Evolutionary conservation across 768 basidiomycete genomes (phyloP), one percentile per base, ranked within the genome.

Genomic region (Boletus rubropictus): DNA sequence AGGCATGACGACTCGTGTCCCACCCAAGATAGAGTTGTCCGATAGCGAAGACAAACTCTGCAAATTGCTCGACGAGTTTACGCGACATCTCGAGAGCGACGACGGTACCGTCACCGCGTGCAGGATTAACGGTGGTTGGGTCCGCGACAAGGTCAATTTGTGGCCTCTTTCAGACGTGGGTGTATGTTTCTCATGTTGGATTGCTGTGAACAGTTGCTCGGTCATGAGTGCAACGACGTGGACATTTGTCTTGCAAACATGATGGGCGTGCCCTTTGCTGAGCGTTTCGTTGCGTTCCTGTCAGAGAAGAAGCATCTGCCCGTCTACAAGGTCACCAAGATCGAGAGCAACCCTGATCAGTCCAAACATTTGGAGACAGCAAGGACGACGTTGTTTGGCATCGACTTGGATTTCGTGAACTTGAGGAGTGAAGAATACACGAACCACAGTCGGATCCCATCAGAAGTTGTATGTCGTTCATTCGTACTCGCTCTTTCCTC

Each of bases 321-420:
- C 1, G 57, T 70, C 2, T 63, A 67, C 14, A 79, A 80, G 58
- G 79, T 95, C 40, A 79, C 85, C 18, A 90, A 84, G 62, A 89
- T 99, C 49, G 89, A 89, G 48, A 82, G 84, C 50, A 98, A 98
- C 61, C 95, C 96, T 0, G 92, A 93, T 34, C 95, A 98, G 69
- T 94, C 90, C 27, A 99, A 99, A 63, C 96, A 99, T 68, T 77
- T 99, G 25, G 95, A 98, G 69, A 97, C 96, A 1, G 94, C 94
- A 3, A 84, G 84, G 34, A 84, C 91, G 32, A 81, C 79, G 35
- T 69, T 98, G 28, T 72, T 89, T 44, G 92, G 78, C 3, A 69
- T 88, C 38, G 89, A 93, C 48, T 72, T 98, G 39, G 96, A 99
- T 65, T 82, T 96, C 52, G 96, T 98, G 3, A 97, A 97, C 61